These are phyloP conservation scores for Geum urbanum DNA, from an alignment of 306 rosid genomes.

Conservation along the genomic window DNA sequence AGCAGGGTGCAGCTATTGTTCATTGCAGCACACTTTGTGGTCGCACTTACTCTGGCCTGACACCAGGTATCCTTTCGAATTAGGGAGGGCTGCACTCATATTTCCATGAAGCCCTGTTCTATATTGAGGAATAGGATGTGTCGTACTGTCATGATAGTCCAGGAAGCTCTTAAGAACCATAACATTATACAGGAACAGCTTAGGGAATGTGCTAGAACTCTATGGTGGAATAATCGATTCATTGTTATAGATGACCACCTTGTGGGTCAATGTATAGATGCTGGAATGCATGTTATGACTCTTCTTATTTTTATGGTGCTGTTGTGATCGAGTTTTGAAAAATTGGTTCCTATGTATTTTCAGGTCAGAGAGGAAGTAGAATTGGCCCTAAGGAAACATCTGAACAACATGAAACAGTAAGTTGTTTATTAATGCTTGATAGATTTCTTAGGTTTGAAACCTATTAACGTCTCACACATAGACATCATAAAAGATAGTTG, in stretches of 20 bases:
- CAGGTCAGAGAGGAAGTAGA: slow-evolving; percentile 99
- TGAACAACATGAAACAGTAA: slow-evolving; percentile 70
- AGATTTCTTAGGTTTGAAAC: not conserved
- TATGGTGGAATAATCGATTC: not conserved
- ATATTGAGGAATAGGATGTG: not conserved
- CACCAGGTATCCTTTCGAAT: slow-evolving; percentile 28
- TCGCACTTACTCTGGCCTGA: slow-evolving; percentile 34
- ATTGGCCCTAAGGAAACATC: slow-evolving; percentile 69
- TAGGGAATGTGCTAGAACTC: not conserved
- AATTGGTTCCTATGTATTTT: slow-evolving; percentile 24
- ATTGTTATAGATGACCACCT: not conserved
- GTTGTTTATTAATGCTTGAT: slow-evolving; percentile 29
- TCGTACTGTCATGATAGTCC: not conserved
- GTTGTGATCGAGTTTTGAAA: slow-evolving; percentile 19
- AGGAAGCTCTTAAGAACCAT: not conserved
- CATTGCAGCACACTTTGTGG: slow-evolving; percentile 34
- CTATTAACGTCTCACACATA: not conserved
- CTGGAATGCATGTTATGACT: not conserved
- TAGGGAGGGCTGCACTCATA: slow-evolving; percentile 25
- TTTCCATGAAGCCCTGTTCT: slow-evolving; percentile 26
- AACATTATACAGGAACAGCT: not conserved
- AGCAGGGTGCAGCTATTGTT: slow-evolving; percentile 32
- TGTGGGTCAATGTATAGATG: slow-evolving; percentile 1
- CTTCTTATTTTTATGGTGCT: not conserved
- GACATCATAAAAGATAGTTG: slow-evolving; percentile 3